Evolutionary conservation across 108 stramenopile species (phyloP).

Genomic region (Chaetoceros muelleri): DNA sequence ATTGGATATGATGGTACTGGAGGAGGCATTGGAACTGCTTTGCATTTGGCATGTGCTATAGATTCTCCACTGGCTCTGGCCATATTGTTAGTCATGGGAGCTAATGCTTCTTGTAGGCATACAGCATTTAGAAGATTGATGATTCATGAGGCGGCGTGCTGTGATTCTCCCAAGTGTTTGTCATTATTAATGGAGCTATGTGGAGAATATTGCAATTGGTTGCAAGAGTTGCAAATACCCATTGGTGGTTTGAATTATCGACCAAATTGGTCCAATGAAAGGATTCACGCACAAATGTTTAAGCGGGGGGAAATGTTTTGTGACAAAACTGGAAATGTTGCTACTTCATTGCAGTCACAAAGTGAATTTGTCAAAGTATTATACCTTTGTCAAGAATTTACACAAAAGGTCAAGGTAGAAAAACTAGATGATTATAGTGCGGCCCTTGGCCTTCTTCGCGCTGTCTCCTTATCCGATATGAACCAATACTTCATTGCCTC

Average conservation of each 20-base stretch:
- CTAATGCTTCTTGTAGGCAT: conserved; percentile 54
- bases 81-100: conserved; percentile 63
- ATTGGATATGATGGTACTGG: conserved; percentile 26
- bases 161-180: conserved; percentile 62
- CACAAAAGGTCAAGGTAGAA: neutral
- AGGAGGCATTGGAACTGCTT: conserved; percentile 54
- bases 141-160: conserved; percentile 77
- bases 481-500: conserved; percentile 1
- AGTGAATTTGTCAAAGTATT: neutral
- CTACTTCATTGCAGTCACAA: neutral
- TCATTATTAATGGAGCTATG: conserved; percentile 56
- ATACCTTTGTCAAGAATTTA: neutral
- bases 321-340: neutral
- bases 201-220: conserved; percentile 14
- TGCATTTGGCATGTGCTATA: conserved; percentile 76
- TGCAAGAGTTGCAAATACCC: neutral
- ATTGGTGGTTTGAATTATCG: neutral
- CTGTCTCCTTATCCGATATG: neutral
- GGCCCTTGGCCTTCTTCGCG: neutral
- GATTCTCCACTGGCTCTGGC: conserved; percentile 63
- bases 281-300: neutral
- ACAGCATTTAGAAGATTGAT: conserved; percentile 74
- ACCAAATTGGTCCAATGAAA: neutral
- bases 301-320: neutral
- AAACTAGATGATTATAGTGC: neutral